Percentiles rank a stretch among this genome's conserved stretches.
Conservation (phyloP, 495 filamentous ascomycete genomes). For the Penicillium steckii region DNA sequence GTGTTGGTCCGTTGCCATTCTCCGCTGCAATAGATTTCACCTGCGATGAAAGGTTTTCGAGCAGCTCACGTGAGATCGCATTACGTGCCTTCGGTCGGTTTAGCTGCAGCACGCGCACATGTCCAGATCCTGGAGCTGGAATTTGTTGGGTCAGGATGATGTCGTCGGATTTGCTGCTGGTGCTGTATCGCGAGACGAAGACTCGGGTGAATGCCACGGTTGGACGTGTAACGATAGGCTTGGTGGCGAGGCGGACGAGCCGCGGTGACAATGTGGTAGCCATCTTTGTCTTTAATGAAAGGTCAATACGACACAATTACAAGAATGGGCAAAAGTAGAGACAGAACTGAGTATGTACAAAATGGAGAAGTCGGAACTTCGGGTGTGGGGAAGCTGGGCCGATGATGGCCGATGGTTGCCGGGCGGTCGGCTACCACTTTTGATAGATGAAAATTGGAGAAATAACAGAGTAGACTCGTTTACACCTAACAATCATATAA, state of each 20-base stretch:
- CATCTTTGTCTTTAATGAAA: conserved; percentile 9
- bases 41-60: conserved; percentile 66
- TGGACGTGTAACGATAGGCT: conserved; percentile 15
- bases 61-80: conserved; percentile 77
- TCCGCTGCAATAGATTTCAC: conserved; percentile 68
- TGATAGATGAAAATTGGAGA: too few relatives aligned
- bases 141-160: conserved; percentile 69
- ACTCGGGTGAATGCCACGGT: conserved; percentile 25
- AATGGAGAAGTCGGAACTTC: background rate
- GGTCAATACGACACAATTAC: conserved; percentile 3
- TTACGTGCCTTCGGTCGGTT: conserved; percentile 84
- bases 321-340: background rate
- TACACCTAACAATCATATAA: too few relatives aligned
- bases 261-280: conserved; percentile 33
- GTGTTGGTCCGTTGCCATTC: conserved; percentile 60
- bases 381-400: conserved; percentile 1
- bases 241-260: conserved; percentile 25
- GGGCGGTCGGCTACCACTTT: conserved; percentile 1
- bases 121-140: conserved; percentile 76
- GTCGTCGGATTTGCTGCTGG: conserved; percentile 33
- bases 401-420: background rate
- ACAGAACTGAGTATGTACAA: background rate
- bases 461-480: too few relatives aligned
- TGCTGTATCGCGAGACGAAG: conserved; percentile 38
- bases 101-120: conserved; percentile 83